Evolutionary conservation across 2,329 filamentous ascomycete species (phyloP).

Genomic region (Fusarium azukiicola): DNA sequence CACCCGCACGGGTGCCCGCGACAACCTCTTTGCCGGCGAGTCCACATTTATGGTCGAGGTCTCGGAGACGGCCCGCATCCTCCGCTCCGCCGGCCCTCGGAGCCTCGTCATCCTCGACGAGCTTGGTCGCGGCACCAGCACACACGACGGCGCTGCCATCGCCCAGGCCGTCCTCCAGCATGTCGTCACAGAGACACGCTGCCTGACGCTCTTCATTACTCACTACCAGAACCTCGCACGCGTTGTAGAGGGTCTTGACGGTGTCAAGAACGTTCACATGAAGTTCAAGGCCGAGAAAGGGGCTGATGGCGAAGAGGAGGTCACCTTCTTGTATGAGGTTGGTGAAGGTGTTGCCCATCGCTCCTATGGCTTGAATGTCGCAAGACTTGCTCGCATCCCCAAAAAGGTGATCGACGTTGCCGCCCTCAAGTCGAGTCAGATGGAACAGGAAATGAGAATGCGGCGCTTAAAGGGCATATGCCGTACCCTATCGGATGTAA

Average conservation of each 20-base stretch:
- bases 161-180: conserved; percentile 94
- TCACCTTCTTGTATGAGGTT: conserved; percentile 97
- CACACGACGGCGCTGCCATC: conserved; percentile 97
- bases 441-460: conserved; percentile 87
- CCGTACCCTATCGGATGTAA: conserved; percentile 66
- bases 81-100: conserved; percentile 92
- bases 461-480: conserved; percentile 78
- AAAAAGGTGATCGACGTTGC: conserved; percentile 89
- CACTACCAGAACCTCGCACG: conserved; percentile 94
- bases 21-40: conserved; percentile 97
- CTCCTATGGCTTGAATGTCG: conserved; percentile 97
- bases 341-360: conserved; percentile 95
- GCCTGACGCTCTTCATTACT: conserved; percentile 96
- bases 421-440: conserved; percentile 86
- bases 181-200: conserved; percentile 86
- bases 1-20: conserved; percentile 97
- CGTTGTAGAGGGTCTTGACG: conserved; percentile 84
- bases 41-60: conserved; percentile 99
- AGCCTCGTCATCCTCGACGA: conserved; percentile 97
- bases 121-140: conserved; percentile 94
- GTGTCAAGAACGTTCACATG: conserved; percentile 96
- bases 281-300: conserved; percentile 80
- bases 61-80: conserved; percentile 93
- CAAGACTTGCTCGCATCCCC: conserved; percentile 90
- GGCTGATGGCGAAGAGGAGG: conserved; percentile 82